These are phyloP conservation scores for Alternaria longipes DNA, from an alignment of 2,329 filamentous ascomycete species.

Conservation along the genomic window DNA sequence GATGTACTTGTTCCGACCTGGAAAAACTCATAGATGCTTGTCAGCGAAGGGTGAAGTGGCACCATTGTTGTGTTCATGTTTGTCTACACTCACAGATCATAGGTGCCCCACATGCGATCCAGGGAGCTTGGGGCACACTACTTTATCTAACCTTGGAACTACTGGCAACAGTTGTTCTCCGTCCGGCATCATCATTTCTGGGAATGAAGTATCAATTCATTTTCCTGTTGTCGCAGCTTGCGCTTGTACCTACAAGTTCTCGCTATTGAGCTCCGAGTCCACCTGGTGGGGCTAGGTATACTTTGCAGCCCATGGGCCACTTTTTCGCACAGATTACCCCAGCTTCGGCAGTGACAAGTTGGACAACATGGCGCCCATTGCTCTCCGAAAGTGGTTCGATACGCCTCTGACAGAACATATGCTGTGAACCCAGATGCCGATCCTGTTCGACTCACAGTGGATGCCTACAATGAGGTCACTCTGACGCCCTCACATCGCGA, in stretches of 20 bases:
- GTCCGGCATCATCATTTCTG: not conserved
- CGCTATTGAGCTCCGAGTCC: not conserved
- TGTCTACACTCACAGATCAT: not conserved
- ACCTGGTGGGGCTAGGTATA: conserved; percentile 10
- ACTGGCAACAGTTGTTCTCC: not conserved
- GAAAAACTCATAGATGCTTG: not conserved
- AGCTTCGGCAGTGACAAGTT: conserved; percentile 25
- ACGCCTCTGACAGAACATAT: conserved; percentile 25
- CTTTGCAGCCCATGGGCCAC: conserved; percentile 29
- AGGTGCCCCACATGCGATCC: not conserved
- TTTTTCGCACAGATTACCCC: conserved; percentile 24
- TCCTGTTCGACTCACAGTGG: conserved; percentile 20
- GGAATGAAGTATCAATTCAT: not conserved
- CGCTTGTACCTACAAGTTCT: not conserved
- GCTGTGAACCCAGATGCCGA: conserved; percentile 19
- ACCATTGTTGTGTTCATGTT: not conserved
- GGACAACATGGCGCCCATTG: conserved; percentile 16
- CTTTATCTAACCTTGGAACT: not conserved
- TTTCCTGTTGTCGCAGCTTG: not conserved
- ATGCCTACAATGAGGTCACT: conserved; percentile 25
- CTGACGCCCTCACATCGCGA: conserved; percentile 8
- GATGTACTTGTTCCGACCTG: not conserved
- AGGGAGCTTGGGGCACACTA: not conserved
- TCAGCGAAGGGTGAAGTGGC: not conserved
- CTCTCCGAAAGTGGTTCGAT: conserved; percentile 25